These are phyloP conservation scores for Clavulina sp. DNA, from an alignment of 768 basidiomycete genomes.

Conservation along the genomic window DNA sequence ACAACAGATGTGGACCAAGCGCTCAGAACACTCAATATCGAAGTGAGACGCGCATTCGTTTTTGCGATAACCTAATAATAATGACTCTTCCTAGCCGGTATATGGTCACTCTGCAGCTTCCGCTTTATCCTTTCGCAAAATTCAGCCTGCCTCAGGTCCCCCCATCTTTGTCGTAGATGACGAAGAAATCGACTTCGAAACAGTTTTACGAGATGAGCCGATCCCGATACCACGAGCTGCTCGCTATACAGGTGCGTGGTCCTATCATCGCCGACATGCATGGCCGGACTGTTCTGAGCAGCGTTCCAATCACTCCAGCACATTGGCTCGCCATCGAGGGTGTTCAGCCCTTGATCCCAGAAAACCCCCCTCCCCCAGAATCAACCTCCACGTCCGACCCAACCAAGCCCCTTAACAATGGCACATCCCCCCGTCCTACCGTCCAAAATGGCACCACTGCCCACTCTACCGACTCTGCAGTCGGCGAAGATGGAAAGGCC, in stretches of 20 bases:
- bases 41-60: conserved; percentile 19
- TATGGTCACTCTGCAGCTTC: conserved; percentile 66
- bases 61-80: background rate
- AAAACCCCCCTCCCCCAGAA: conserved; percentile 57
- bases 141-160: conserved; percentile 23
- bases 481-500: background rate
- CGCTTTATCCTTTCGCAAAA: conserved; percentile 40
- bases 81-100: conserved; percentile 32
- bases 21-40: conserved; percentile 84
- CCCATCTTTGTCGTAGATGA: conserved; percentile 89
- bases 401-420: background rate
- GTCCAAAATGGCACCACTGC: conserved; percentile 1
- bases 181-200: conserved; percentile 94
- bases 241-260: conserved; percentile 39
- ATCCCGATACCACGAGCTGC: conserved; percentile 64
- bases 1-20: conserved; percentile 89
- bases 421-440: conserved; percentile 10
- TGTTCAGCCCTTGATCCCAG: conserved; percentile 88
- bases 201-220: conserved; percentile 72
- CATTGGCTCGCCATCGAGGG: conserved; percentile 99
- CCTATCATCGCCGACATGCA: background rate
- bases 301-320: conserved; percentile 24
- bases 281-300: background rate
- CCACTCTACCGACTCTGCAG: conserved; percentile 10
- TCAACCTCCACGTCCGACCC: background rate